Base-by-base conservation (phyloP, 805 yeast species). In the Lachancea mirantina region DNA sequence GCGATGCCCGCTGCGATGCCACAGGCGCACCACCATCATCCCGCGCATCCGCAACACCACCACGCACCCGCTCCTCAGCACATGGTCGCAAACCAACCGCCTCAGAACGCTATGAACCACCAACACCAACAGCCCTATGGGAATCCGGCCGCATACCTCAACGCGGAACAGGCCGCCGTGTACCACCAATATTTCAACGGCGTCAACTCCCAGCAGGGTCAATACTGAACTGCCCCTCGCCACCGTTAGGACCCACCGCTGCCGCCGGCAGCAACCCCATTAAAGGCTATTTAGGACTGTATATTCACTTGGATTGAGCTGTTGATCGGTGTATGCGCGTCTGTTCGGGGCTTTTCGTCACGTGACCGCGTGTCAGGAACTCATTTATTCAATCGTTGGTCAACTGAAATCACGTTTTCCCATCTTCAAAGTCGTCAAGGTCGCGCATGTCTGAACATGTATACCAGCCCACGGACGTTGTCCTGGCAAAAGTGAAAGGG, bases 401-500 rank as follows among this genome's bases (percentile, higher is more conserved):
- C n/a, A n/a, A n/a, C n/a, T n/a, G n/a, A n/a, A n/a, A n/a, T n/a
- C n/a, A n/a, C n/a, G n/a, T n/a, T n/a, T n/a, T n/a, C n/a, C n/a
- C n/a, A n/a, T n/a, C n/a, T n/a, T n/a, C n/a, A n/a, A n/a, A n/a
- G n/a, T n/a, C n/a, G n/a, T n/a, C n/a, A n/a, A n/a, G n/a, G n/a
- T n/a, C n/a, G n/a, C n/a, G n/a, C n/a, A n/a, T n/a, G n/a, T n/a
- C n/a, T n/a, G n/a, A n/a, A n/a, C 53, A 52, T 1, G 46, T 39
- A 19, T 65, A 50, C 38, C 62, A 59, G 17, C 72, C 78, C 2
- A 77, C 79, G 4, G 58, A 65, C 17, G 56, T 74, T 4, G 82
- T 84, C 1, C 64, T 84, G 15, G 92, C 92, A 6, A 84, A 84
- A 55, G 76, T 84, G 29, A 84, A 83, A 49, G 94, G 94, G 6